Conservation (phyloP, 345 rosid species). For the Bretschneidera sinensis region DNA sequence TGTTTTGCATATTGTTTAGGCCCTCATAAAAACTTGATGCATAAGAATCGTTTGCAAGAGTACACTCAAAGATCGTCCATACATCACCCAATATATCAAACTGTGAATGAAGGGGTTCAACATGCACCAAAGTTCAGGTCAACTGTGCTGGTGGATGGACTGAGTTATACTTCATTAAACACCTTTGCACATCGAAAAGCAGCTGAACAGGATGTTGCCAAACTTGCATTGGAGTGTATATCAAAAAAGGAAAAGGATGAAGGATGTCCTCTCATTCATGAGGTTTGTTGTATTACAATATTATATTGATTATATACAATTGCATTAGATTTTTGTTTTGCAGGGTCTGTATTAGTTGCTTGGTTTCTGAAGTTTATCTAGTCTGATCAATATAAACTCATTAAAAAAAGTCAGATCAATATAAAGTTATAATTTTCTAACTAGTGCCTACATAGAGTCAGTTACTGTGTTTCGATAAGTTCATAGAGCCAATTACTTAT, state of each 20-base stretch:
- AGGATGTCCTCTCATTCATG: slow-evolving; percentile 17
- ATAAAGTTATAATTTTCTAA: too few species aligned
- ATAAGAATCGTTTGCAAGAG: slow-evolving; percentile 39
- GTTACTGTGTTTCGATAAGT: too few species aligned
- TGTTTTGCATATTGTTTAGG: slow-evolving; percentile 3
- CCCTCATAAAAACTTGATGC: background rate
- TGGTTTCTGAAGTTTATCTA: too few species aligned
- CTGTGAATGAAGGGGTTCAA: slow-evolving; percentile 24
- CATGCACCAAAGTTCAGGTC: slow-evolving; percentile 35
- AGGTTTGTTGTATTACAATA: slow-evolving; percentile 23
- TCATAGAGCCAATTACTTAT: too few species aligned
- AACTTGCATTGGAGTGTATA: slow-evolving; percentile 31
- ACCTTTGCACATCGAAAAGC: slow-evolving; percentile 30
- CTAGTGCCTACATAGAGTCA: too few species aligned
- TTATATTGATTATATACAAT: too few species aligned
- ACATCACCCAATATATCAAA: slow-evolving; percentile 23
- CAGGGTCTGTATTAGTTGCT: too few species aligned
- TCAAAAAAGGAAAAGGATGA: slow-evolving; percentile 27
- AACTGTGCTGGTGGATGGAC: slow-evolving; percentile 33
- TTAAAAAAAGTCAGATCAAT: too few species aligned
- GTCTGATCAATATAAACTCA: too few species aligned
- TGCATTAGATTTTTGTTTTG: too few species aligned
- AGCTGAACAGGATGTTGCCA: slow-evolving; percentile 50
- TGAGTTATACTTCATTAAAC: slow-evolving; percentile 23
- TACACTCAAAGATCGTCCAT: slow-evolving; percentile 34